These are phyloP conservation scores for Pelargonium fulgidum DNA, from an alignment of 441 rosid species.

Conservation along the genomic window DNA sequence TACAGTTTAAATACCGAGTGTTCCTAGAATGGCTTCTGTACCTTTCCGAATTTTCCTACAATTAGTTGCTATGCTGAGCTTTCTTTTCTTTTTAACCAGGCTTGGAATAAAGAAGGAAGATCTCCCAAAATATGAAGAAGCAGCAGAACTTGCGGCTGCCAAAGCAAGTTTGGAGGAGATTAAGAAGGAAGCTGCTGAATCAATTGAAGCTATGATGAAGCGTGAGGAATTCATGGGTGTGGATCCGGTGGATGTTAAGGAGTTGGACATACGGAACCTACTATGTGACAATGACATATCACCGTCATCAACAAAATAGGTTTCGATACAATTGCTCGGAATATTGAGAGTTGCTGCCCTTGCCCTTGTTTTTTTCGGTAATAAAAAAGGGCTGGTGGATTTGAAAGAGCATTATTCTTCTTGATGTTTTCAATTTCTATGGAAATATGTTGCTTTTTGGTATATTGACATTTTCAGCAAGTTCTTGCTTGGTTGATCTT, in stretches of 20 bases:
- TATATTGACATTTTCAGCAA: too few relatives aligned
- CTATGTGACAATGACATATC: constrained; percentile 32
- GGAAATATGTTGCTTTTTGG: too few relatives aligned
- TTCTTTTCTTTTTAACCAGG: constrained; percentile 30
- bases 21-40: background rate
- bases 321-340: too few relatives aligned
- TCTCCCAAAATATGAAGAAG: constrained; percentile 85
- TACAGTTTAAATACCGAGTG: too few relatives aligned
- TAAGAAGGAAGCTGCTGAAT: constrained; percentile 81
- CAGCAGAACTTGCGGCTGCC: constrained; percentile 69
- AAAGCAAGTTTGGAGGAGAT: constrained; percentile 85
- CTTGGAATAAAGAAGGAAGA: constrained; percentile 83
- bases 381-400: too few relatives aligned
- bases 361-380: too few relatives aligned
- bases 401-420: too few relatives aligned
- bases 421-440: too few relatives aligned
- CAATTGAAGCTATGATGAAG: constrained; percentile 88
- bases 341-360: too few relatives aligned
- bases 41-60: background rate
- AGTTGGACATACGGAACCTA: constrained; percentile 87
- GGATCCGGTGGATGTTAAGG: constrained; percentile 61
- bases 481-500: too few relatives aligned
- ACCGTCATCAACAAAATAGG: too few relatives aligned
- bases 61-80: too few relatives aligned
- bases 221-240: constrained; percentile 94